Percentiles rank a stretch among this genome's conserved stretches.
These are phyloP conservation scores for Candida sanyiensis DNA, from an alignment of 805 yeast genomes.

Conservation along the genomic window DNA sequence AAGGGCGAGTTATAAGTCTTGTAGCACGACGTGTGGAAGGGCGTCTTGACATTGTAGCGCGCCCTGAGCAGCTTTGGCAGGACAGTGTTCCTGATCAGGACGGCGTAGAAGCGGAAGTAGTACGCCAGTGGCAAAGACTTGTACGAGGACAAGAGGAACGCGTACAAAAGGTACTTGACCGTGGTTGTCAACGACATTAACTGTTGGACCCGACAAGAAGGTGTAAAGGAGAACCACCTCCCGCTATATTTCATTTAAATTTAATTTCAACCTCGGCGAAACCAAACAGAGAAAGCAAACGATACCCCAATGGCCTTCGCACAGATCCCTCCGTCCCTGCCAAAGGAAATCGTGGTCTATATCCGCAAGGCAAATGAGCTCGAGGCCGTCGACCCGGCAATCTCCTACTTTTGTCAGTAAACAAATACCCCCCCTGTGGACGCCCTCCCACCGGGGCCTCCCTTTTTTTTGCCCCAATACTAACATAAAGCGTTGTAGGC, in stretches of 20 bases:
- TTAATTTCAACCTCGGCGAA: no score
- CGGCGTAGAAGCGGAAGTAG: constrained; percentile 53
- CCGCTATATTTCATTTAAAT: no score
- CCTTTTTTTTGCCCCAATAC: neutral
- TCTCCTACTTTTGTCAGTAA: constrained; percentile 62
- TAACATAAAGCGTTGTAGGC: constrained; percentile 8
- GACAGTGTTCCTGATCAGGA: constrained; percentile 35
- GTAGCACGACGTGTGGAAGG: constrained; percentile 39
- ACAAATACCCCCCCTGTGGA: neutral
- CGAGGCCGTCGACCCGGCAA: constrained; percentile 50
- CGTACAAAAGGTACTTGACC: constrained; percentile 9
- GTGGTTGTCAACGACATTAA: constrained; percentile 4
- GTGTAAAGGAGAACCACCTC: neutral
- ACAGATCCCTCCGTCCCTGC: constrained; percentile 18
- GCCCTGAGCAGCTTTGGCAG: constrained; percentile 25
- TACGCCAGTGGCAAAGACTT: constrained; percentile 69
- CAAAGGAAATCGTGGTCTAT: constrained; percentile 32
- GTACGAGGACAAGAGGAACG: constrained; percentile 37
- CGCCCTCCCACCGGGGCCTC: no score
- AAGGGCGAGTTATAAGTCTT: constrained; percentile 61
- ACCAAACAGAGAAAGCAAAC: no score
- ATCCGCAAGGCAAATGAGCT: constrained; percentile 55
- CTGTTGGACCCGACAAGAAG: no score
- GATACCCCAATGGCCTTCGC: constrained; percentile 2
- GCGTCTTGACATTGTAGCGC: constrained; percentile 14